Percentiles rank a stretch among this genome's conserved stretches.
Evolutionary conservation across 2,329 filamentous ascomycete genomes (phyloP).

Genomic region (Scedosporium boydii): DNA sequence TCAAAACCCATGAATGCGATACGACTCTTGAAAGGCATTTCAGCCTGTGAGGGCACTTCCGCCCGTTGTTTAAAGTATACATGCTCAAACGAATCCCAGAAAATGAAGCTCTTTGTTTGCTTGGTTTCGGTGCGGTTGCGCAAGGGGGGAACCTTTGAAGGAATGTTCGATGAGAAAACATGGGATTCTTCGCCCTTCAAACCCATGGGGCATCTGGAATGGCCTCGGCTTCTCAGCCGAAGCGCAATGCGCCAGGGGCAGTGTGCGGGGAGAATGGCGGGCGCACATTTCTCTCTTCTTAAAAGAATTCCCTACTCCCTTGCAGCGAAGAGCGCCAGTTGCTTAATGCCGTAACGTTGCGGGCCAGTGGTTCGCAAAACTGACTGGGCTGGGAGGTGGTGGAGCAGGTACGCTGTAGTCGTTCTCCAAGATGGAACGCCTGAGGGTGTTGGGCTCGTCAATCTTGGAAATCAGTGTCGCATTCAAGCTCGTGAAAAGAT

Average conservation of each 20-base stretch:
- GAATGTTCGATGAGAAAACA: too few species aligned
- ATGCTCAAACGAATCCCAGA: background rate
- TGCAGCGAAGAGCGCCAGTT: background rate
- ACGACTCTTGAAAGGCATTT: background rate
- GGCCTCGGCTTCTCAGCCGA: too few species aligned
- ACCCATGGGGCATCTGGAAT: too few species aligned
- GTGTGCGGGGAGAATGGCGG: too few species aligned
- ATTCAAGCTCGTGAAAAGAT: constrained; percentile 44
- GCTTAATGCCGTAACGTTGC: constrained; percentile 13
- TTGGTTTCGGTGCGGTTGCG: too few species aligned
- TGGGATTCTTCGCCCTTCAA: too few species aligned
- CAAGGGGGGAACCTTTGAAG: too few species aligned
- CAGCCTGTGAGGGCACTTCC: background rate
- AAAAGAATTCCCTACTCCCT: background rate
- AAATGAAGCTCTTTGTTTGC: background rate
- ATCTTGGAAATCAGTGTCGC: constrained; percentile 36
- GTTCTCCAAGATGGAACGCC: constrained; percentile 42
- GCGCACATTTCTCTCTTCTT: too few species aligned
- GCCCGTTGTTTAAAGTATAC: background rate
- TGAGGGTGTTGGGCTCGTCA: constrained; percentile 32
- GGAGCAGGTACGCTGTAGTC: constrained; percentile 58
- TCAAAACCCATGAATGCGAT: constrained; percentile 1
- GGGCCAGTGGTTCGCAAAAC: constrained; percentile 49
- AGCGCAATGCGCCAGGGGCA: too few species aligned
- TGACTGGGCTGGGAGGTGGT: constrained; percentile 54